Base-by-base conservation (phyloP, 2,329 filamentous ascomycete genomes). In the Fusarium pseudoanthophilum region DNA sequence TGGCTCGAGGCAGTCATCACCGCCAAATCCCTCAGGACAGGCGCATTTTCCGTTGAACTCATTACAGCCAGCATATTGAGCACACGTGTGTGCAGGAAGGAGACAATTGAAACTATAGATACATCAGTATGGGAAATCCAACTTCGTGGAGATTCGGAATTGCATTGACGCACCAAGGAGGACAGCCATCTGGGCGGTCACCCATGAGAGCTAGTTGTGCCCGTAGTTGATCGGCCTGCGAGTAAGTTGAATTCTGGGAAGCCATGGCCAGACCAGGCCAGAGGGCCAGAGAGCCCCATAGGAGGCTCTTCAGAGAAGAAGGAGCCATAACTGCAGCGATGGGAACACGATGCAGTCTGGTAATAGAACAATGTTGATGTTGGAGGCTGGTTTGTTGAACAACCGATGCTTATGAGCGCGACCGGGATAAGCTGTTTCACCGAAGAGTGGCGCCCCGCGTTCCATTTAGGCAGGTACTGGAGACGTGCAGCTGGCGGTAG, bases 21-120 rank as follows among this genome's bases (percentile, higher is more conserved):
- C 95, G 68, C 95, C 96, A 80, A 97, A 99, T 40, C 96, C 96
- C 24, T 94, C 88, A 14, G 95, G 95, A 82, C 96, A 99, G 67
- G 92, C 89, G 84, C 96, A 99, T 86, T 97, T 95, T 56, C 96
- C 96, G 78, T 94, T 97, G 79, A 91, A 95, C 78, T 92, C 90
- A 82, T 96, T 97, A 83, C 96, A 99, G 39, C 91, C 88, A 40
- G 95, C 93, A 81, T 93, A 99, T 84, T 99, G 96, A 71, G 93
- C 91, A 82, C 96, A 99, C 71, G 91, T 91, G 82, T 97, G 97
- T 71, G 93, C 94, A 34, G 96, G 95, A 21, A 99, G 89, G 66
- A 98, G 93, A 85, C 96, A 99, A 89, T 99, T 98, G 88, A 99
- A 99, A 86, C 96, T 95, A 74, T 77, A 78, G 15, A 24, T 20